Evolutionary conservation across 208 protist species (phyloP).

Genomic region (Trypanosoma melophagium): DNA sequence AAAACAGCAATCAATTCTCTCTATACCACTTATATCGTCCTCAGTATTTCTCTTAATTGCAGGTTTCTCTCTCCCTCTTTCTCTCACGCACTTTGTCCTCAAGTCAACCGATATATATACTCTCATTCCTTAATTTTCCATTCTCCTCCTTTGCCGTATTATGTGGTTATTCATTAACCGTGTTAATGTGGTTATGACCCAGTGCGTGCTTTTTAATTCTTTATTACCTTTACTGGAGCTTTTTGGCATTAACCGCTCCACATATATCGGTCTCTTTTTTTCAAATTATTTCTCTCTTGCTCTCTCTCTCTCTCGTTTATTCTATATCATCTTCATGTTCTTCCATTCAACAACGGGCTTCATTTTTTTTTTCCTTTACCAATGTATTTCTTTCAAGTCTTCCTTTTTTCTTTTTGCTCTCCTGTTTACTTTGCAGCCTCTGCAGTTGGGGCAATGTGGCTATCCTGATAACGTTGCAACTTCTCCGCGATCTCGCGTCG

Average conservation of each 20-base stretch:
- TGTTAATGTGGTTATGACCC: no score
- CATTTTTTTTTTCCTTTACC: no score
- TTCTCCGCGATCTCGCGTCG: slow-evolving; percentile 30
- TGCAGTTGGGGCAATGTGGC: slow-evolving; percentile 28
- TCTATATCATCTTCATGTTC: neutral
- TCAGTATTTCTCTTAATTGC: neutral
- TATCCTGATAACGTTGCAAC: slow-evolving; percentile 27
- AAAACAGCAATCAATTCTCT: neutral
- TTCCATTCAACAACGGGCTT: no score
- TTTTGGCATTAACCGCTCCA: neutral
- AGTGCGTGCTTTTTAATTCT: no score
- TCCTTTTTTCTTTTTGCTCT: neutral
- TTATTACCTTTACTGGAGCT: neutral
- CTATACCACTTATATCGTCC: neutral
- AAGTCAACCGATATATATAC: neutral
- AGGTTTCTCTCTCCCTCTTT: neutral
- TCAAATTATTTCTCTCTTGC: neutral
- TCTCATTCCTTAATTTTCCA: no score
- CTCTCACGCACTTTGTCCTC: neutral
- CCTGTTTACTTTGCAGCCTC: neutral
- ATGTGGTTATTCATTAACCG: no score
- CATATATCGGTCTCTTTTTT: neutral
- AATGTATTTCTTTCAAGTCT: no score
- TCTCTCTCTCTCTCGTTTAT: slow-evolving; percentile 5
- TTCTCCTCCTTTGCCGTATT: no score